phyloP scores from a whole-genome alignment of 2,329 filamentous ascomycete genomes.

The Beauveria caledonica region DNA sequence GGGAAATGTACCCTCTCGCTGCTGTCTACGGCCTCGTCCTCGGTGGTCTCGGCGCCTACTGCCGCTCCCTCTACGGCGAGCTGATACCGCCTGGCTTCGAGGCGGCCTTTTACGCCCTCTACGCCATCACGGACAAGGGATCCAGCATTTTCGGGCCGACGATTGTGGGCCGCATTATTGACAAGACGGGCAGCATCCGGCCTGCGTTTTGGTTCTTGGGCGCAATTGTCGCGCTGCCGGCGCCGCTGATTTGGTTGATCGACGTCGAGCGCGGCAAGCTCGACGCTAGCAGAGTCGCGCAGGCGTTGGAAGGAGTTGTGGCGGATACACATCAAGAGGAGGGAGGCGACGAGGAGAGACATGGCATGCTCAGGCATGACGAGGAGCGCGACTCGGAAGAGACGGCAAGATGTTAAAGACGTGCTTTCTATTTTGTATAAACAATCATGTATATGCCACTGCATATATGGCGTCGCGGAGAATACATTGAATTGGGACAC shows the following conservation, averaged over 20 bases:
- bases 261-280: conserved; percentile 71
- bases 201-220: conserved; percentile 91
- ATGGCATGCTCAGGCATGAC: conserved; percentile 20
- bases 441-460: not conserved
- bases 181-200: conserved; percentile 69
- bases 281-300: conserved; percentile 58
- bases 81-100: conserved; percentile 91
- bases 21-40: conserved; percentile 89
- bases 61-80: conserved; percentile 84
- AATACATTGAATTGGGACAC: not conserved
- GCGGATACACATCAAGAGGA: conserved; percentile 16
- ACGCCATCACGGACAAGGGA: conserved; percentile 96
- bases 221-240: conserved; percentile 71
- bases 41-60: conserved; percentile 87
- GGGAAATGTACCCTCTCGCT: conserved; percentile 94
- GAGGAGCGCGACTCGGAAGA: conserved; percentile 16
- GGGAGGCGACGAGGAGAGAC: conserved; percentile 17
- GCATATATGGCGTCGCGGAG: not conserved
- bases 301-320: conserved; percentile 48
- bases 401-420: not conserved
- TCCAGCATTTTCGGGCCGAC: conserved; percentile 89
- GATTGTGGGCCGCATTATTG: conserved; percentile 88
- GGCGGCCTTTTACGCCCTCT: conserved; percentile 91
- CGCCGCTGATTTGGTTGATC: conserved; percentile 77
- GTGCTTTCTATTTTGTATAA: not conserved